Conservation (phyloP, 495 filamentous ascomycete species). For the Aspergillus cavernicola region DNA sequence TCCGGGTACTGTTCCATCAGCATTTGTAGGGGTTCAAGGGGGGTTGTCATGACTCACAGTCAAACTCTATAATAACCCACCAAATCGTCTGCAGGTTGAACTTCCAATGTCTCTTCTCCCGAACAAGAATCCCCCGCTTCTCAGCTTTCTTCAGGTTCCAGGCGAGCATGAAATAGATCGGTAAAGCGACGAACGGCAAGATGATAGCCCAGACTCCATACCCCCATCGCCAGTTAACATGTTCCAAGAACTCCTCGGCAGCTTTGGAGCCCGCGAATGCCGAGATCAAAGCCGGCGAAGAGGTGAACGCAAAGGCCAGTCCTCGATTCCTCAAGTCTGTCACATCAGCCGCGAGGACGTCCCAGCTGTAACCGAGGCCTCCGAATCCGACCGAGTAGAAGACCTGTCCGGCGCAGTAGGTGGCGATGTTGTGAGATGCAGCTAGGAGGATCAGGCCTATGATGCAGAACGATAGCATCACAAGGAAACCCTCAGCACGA, state of each 20-base stretch:
- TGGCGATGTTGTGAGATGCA: constrained; percentile 40
- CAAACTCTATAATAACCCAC: constrained; percentile 56
- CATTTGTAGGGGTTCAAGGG: too few relatives aligned
- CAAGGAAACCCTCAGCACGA: constrained; percentile 49
- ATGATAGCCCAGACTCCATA: constrained; percentile 58
- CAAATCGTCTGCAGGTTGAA: constrained; percentile 32
- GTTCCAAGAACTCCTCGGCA: constrained; percentile 30
- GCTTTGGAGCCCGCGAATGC: constrained; percentile 33
- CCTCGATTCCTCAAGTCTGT: constrained; percentile 57
- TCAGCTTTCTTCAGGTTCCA: constrained; percentile 54
- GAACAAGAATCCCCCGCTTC: constrained; percentile 32
- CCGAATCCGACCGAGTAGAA: constrained; percentile 54
- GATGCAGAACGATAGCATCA: constrained; percentile 33
- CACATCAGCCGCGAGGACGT: constrained; percentile 60
- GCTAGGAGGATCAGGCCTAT: constrained; percentile 49
- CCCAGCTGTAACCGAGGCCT: constrained; percentile 52
- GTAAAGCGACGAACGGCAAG: constrained; percentile 48
- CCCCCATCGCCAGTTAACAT: constrained; percentile 57
- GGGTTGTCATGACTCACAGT: constrained; percentile 37
- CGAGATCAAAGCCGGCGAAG: constrained; percentile 44
- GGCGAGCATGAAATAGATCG: constrained; percentile 45
- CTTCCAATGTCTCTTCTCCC: constrained; percentile 33
- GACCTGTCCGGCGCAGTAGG: constrained; percentile 49
- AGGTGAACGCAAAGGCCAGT: constrained; percentile 53
- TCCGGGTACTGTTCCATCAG: constrained; percentile 37